phyloP scores from a whole-genome alignment of 78 protist species.

The Dictyostelium purpureum region DNA sequence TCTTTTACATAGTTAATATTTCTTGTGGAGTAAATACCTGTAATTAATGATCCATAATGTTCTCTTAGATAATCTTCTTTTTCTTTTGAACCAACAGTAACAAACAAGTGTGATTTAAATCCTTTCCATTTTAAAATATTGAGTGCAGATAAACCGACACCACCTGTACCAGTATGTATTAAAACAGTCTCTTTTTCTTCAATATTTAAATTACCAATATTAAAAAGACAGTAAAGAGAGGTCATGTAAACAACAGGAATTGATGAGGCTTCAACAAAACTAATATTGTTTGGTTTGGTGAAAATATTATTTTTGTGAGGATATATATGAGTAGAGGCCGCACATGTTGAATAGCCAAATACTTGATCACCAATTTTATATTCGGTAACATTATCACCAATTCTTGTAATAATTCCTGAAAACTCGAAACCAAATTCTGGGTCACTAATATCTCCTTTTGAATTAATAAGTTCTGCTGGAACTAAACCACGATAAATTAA shows the following conservation, averaged over 20 bases:
- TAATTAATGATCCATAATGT: background rate
- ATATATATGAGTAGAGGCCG: background rate
- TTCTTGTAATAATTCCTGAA: conserved; percentile 15
- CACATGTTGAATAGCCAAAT: background rate
- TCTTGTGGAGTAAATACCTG: background rate
- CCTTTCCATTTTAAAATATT: conserved; percentile 44
- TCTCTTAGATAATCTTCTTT: background rate
- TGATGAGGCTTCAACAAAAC: conserved; percentile 33
- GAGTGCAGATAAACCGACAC: conserved; percentile 7
- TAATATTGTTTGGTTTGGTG: background rate
- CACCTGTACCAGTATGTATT: conserved; percentile 8
- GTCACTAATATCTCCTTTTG: conserved; percentile 20
- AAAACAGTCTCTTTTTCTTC: background rate
- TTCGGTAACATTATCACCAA: background rate
- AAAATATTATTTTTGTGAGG: background rate
- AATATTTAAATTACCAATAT: background rate
- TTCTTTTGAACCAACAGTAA: conserved; percentile 8
- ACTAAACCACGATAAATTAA: conserved; percentile 10
- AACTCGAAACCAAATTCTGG: conserved; percentile 13
- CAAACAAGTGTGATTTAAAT: background rate
- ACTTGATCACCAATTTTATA: conserved; percentile 42
- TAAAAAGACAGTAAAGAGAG: background rate
- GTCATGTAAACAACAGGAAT: conserved; percentile 25
- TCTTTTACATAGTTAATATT: background rate
- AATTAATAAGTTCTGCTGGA: too few species aligned